Conservation (phyloP, 805 yeast genomes). For the Jamesozyma piceae region DNA sequence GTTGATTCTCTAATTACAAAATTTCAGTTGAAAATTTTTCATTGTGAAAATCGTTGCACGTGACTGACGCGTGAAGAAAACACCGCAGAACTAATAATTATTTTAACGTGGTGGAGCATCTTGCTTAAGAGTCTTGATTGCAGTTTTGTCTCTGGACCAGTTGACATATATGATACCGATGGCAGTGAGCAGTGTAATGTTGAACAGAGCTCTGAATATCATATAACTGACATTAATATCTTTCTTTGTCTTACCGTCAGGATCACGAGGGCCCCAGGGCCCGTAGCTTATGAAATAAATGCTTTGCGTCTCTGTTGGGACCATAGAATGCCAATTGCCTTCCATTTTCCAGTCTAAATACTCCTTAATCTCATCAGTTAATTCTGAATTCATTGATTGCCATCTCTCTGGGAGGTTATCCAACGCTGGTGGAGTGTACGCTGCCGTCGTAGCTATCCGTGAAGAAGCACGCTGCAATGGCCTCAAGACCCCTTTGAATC, state of each 20-base stretch:
- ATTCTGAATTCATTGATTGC: conserved; percentile 26
- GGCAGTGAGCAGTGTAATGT: conserved; percentile 14
- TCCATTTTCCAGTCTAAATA: conserved; percentile 28
- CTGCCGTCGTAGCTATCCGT: not conserved
- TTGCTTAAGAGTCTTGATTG: too few relatives aligned
- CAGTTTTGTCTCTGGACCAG: conserved; percentile 4
- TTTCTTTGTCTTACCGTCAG: not conserved
- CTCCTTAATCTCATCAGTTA: conserved; percentile 32
- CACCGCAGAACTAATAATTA: too few relatives aligned
- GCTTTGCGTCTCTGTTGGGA: conserved; percentile 23
- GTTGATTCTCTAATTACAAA: too few relatives aligned
- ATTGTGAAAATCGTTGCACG: too few relatives aligned
- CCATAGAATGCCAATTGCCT: conserved; percentile 27
- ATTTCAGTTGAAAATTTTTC: too few relatives aligned
- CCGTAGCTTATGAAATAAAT: conserved; percentile 33
- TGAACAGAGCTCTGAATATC: conserved; percentile 19
- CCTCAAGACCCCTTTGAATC: not conserved
- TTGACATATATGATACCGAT: conserved; percentile 9
- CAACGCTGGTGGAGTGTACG: conserved; percentile 27
- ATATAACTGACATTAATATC: conserved; percentile 5
- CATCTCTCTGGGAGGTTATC: conserved; percentile 25
- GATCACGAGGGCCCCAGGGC: conserved; percentile 31
- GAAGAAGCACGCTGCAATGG: too few relatives aligned
- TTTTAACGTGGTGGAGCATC: too few relatives aligned
- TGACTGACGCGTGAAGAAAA: too few relatives aligned